Conservation (phyloP, 352 stramenopile species). For the Phytophthora hybrid region DNA sequence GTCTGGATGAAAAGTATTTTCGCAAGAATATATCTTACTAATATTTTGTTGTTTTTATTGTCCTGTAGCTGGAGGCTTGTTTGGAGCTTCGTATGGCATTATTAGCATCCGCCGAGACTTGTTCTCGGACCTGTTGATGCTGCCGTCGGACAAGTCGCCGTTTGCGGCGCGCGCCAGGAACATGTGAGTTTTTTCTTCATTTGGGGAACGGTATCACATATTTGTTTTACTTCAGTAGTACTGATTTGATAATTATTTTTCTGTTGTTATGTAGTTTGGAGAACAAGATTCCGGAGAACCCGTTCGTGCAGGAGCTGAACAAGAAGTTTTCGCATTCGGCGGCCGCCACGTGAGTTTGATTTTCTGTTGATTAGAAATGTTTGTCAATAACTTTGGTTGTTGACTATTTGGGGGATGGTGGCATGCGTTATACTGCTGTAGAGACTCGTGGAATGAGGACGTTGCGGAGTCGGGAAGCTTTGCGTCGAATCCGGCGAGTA, state of each 20-base stretch:
- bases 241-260: no score
- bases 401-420: background rate
- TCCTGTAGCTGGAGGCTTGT: conserved; percentile 55
- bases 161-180: conserved; percentile 61
- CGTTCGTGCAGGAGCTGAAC: conserved; percentile 63
- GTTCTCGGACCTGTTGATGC: conserved; percentile 73
- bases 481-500: conserved; percentile 16
- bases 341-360: conserved; percentile 47
- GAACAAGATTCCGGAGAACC: conserved; percentile 53
- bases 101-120: conserved; percentile 74
- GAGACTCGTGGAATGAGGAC: conserved; percentile 61
- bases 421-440: conserved; percentile 9
- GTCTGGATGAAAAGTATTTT: background rate
- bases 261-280: conserved; percentile 42
- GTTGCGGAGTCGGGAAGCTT: conserved; percentile 15
- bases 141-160: conserved; percentile 71
- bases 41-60: background rate
- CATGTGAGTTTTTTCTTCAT: conserved; percentile 47
- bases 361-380: background rate
- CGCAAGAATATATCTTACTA: background rate
- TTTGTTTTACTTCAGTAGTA: no score
- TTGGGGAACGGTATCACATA: background rate
- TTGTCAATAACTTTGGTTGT: background rate
- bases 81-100: conserved; percentile 72
- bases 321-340: conserved; percentile 57